Evolutionary conservation across 306 rosid genomes (phyloP).

Genomic region (Begonia masoniana): DNA sequence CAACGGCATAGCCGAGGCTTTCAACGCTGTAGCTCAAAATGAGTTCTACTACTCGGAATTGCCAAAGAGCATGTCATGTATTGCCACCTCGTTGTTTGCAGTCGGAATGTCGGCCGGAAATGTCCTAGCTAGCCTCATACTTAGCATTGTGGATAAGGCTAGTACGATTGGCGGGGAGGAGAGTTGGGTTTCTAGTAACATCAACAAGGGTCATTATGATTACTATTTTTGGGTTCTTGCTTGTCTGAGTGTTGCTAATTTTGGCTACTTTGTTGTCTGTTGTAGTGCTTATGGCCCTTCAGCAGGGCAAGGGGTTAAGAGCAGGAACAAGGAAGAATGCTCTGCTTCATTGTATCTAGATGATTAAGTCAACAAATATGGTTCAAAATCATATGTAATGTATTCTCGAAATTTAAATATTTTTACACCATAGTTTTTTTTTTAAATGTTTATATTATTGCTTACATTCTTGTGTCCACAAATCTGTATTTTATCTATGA

Average conservation of each 20-base stretch:
- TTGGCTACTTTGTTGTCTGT: conserved; percentile 7
- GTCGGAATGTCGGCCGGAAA: conserved; percentile 5
- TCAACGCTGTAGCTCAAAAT: not conserved
- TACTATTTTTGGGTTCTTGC: conserved; percentile 14
- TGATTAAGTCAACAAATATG: too few species aligned
- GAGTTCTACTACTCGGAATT: conserved; percentile 4
- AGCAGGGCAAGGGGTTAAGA: too few species aligned
- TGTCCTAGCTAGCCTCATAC: conserved; percentile 3
- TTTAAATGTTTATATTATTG: too few species aligned
- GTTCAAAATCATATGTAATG: too few species aligned
- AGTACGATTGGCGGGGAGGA: not conserved
- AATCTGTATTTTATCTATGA: too few species aligned
- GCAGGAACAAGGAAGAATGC: too few species aligned
- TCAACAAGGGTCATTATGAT: conserved; percentile 8
- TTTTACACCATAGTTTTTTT: too few species aligned
- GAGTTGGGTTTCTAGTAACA: conserved; percentile 7
- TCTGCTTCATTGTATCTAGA: too few species aligned
- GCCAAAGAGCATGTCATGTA: conserved; percentile 3
- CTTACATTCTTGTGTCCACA: too few species aligned
- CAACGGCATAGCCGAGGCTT: not conserved
- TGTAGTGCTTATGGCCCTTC: conserved; percentile 13
- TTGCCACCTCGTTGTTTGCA: not conserved
- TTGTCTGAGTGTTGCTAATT: conserved; percentile 5
- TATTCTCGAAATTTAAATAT: too few species aligned
- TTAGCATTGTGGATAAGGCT: conserved; percentile 1